Evolutionary conservation across 768 basidiomycete genomes (phyloP), one percentile per base, ranked within the genome.

Genomic region (Termitomyces sp.): DNA sequence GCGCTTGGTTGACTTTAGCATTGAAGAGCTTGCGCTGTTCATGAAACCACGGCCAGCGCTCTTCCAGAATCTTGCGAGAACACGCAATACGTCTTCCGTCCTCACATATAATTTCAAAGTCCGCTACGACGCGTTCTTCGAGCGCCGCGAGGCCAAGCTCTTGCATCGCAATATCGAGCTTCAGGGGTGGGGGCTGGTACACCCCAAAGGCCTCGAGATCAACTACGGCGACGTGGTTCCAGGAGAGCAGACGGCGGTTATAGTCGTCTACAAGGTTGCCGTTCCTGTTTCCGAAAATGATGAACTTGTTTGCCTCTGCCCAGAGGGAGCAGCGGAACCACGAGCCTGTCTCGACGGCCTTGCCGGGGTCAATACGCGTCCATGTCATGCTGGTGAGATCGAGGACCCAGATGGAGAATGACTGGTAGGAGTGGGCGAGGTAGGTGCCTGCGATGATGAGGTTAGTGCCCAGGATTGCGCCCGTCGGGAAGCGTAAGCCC

Each of bases 401-500:
- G 44, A 99, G 83, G 1, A 91, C 90, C 95, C 95, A 99, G 55
- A 98, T 89, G 10, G 93, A 94, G 70, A 94, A 99, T 26, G 91
- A 92, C 65, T 96, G 94, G 62, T 90, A 91, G 41, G 88, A 87
- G 65, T 94, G 90, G 0, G 95, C 93, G 55, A 99, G 87, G 66
- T 97, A 97, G 19, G 93, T 96, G 30, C 96, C 96, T 9, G 93
- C 93, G 51, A 98, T 87, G 69, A 99, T 88, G 66, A 99, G 82
- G 68, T 93, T 85, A 32, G 84, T 85, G 30, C 95, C 97, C 7
- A 97, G 74, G 58, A 98, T 85, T 32, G 93, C 92, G 19, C 95
- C 96, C 0, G 93, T 90, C 6, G 96, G 96, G 74, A 99, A 99
- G 9, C 96, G 88, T 43, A 98, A 82, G 12, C 96, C 96, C 0